phyloP scores from a whole-genome alignment of 1,284 basidiomycete species.

The Fomes fomentarius region DNA sequence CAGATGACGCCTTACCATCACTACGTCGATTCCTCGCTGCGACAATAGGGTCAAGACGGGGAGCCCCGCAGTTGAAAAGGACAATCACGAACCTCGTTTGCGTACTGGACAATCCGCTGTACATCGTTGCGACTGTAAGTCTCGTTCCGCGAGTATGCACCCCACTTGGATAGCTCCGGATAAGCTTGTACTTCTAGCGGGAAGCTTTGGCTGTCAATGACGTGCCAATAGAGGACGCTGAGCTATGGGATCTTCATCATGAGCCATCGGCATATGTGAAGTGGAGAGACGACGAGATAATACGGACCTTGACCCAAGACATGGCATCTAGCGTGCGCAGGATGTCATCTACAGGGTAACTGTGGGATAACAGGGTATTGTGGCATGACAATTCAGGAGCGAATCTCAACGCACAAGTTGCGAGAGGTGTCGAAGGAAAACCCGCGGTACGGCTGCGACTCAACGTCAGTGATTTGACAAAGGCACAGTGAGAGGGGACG shows the following conservation, averaged over 20 bases:
- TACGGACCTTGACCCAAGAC: conserved; percentile 78
- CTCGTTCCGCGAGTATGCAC: conserved; percentile 62
- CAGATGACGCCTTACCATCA: conserved; percentile 40
- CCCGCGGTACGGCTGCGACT: conserved; percentile 70
- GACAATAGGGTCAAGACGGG: neutral
- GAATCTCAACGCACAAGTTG: conserved; percentile 42
- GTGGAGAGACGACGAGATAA: neutral
- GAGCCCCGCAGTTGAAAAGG: neutral
- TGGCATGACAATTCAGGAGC: too few relatives aligned
- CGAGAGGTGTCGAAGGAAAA: conserved; percentile 81
- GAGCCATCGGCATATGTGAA: too few relatives aligned
- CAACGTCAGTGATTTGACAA: neutral
- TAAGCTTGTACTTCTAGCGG: too few relatives aligned
- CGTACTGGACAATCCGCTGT: conserved; percentile 65
- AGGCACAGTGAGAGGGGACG: neutral
- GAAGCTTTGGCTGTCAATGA: conserved; percentile 75
- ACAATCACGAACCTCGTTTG: conserved; percentile 56
- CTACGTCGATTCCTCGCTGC: conserved; percentile 78
- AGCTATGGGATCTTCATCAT: conserved; percentile 37
- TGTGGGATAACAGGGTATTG: conserved; percentile 5
- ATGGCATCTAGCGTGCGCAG: conserved; percentile 80
- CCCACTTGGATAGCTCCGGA: too few relatives aligned
- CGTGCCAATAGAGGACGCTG: conserved; percentile 80
- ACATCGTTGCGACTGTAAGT: conserved; percentile 67
- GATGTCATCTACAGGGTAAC: conserved; percentile 68